Conservation (phyloP, 139 green algal genomes). For the Chlorella sp. region DNA sequence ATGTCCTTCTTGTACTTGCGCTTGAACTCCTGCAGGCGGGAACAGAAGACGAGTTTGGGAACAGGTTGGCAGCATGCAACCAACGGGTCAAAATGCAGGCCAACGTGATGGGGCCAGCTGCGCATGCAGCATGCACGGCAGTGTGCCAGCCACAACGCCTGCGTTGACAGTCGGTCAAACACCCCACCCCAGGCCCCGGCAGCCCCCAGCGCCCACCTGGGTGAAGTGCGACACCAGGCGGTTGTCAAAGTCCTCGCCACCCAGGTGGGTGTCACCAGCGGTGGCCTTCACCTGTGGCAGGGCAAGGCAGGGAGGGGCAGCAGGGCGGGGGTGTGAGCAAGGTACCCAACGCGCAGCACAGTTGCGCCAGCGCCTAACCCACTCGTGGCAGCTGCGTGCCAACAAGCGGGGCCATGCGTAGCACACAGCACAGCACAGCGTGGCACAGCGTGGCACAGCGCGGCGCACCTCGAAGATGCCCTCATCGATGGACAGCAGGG, state of each 20-base stretch:
- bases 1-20: constrained; percentile 99
- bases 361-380: too few species aligned
- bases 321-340: not conserved
- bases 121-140: too few species aligned
- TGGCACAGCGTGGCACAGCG: not conserved
- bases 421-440: not conserved
- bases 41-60: too few species aligned
- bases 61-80: too few species aligned
- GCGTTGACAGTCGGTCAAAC: too few species aligned
- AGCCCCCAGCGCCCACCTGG: constrained; percentile 54
- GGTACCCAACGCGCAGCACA: too few species aligned
- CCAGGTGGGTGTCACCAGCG: constrained; percentile 88
- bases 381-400: too few species aligned
- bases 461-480: constrained; percentile 82
- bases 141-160: too few species aligned
- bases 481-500: constrained; percentile 87
- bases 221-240: constrained; percentile 79
- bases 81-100: too few species aligned
- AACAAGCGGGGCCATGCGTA: too few species aligned
- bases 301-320: not conserved
- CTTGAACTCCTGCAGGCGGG: constrained; percentile 93
- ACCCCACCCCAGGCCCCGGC: not conserved
- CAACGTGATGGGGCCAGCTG: too few species aligned
- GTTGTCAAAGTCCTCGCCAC: constrained; percentile 92
- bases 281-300: constrained; percentile 74